phyloP scores from a whole-genome alignment of 495 filamentous ascomycete species.

The Hypoxylon perforatum region DNA sequence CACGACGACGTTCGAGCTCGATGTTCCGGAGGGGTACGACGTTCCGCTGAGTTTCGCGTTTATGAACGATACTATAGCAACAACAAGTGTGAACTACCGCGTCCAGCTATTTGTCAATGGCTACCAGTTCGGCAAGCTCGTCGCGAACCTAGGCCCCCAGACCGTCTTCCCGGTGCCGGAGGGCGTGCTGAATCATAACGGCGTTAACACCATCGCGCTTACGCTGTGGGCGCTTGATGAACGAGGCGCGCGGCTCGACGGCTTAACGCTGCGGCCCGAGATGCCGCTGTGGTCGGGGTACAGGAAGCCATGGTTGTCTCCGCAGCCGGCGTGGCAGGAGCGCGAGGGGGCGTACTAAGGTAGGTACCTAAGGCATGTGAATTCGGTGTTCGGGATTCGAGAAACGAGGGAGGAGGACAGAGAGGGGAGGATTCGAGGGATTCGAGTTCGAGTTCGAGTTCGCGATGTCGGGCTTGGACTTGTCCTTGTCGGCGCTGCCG shows the following conservation, averaged over 20 bases:
- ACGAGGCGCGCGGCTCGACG: conserved; percentile 65
- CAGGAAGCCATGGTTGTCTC: conserved; percentile 58
- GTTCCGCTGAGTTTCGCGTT: conserved; percentile 71
- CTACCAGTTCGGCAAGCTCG: conserved; percentile 78
- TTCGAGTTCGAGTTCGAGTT: too few species aligned
- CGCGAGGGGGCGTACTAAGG: conserved; percentile 65
- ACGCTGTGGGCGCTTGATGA: conserved; percentile 71
- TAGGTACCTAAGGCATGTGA: too few species aligned
- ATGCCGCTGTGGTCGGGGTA: conserved; percentile 66
- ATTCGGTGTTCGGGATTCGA: too few species aligned
- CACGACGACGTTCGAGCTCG: conserved; percentile 66
- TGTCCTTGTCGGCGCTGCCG: too few species aligned
- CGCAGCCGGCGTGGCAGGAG: conserved; percentile 61
- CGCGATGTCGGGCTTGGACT: too few species aligned
- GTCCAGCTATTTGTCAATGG: conserved; percentile 80
- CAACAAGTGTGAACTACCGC: conserved; percentile 65
- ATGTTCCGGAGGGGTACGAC: conserved; percentile 66
- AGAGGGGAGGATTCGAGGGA: too few species aligned
- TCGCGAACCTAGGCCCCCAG: conserved; percentile 76
- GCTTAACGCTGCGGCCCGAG: conserved; percentile 63
- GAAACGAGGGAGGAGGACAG: too few species aligned
- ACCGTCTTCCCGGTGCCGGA: conserved; percentile 72
- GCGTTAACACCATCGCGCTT: conserved; percentile 69
- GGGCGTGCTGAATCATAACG: conserved; percentile 73
- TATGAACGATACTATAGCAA: conserved; percentile 53